phyloP scores from a whole-genome alignment of 257 asterid species.

The Plantago elongata region DNA sequence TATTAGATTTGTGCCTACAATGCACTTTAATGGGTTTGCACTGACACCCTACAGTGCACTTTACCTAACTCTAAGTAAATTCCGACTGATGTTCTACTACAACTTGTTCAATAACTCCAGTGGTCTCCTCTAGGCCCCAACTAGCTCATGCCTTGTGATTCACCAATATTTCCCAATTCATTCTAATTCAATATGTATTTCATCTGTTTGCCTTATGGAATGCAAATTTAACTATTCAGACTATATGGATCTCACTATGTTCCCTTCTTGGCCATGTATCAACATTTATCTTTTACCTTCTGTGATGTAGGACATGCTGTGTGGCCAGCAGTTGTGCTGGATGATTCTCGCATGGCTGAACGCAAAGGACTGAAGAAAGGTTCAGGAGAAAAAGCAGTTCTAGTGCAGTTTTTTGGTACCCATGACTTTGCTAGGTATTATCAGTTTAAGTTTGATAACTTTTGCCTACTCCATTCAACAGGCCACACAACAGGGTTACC shows the following conservation, averaged over 20 bases:
- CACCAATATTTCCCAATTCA: not conserved
- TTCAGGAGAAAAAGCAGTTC: constrained; percentile 74
- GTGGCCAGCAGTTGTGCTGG: constrained; percentile 94
- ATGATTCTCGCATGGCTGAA: constrained; percentile 66
- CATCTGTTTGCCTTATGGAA: constrained; percentile 7
- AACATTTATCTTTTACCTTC: constrained; percentile 14
- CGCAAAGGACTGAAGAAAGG: constrained; percentile 64
- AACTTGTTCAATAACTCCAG: constrained; percentile 8
- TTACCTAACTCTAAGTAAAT: not conserved
- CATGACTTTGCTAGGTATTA: constrained; percentile 96
- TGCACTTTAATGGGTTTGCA: too few species aligned
- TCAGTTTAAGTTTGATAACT: constrained; percentile 13
- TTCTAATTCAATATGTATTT: constrained; percentile 5
- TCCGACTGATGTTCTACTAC: not conserved
- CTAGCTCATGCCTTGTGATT: not conserved
- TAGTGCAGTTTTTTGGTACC: constrained; percentile 95
- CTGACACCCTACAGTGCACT: too few species aligned
- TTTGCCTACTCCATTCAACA: constrained; percentile 14
- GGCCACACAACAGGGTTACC: constrained; percentile 16
- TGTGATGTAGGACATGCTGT: constrained; percentile 79
- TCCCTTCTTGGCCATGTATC: constrained; percentile 6
- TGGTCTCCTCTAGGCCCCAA: not conserved
- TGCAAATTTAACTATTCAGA: constrained; percentile 12
- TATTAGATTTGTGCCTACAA: too few species aligned
- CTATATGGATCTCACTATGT: not conserved